Evolutionary conservation across 345 rosid genomes (phyloP).

Genomic region (Gossypium rotundifolium): DNA sequence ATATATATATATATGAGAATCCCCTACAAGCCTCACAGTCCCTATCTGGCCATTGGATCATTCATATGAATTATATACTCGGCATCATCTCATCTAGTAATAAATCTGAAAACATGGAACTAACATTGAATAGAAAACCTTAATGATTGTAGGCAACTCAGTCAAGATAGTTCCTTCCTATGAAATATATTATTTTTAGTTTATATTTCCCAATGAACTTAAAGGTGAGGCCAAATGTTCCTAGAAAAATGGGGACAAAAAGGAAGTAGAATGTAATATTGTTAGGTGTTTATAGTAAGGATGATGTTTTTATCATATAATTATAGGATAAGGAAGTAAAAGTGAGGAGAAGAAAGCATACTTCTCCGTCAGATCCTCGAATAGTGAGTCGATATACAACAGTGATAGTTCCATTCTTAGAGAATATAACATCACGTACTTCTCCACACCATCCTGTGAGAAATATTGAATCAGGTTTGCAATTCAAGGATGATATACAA

Average conservation of each 20-base stretch:
- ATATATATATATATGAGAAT: neutral
- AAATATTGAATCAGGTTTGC: neutral
- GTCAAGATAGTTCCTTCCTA: neutral
- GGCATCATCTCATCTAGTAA: neutral
- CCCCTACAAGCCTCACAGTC: neutral
- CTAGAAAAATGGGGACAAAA: too few species aligned
- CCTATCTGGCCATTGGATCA: neutral
- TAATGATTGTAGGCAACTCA: neutral
- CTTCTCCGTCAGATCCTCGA: slow-evolving; percentile 98
- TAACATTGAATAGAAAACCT: neutral
- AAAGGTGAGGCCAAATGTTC: neutral
- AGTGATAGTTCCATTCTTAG: slow-evolving; percentile 79
- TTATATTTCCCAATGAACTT: neutral
- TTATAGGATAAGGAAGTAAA: neutral
- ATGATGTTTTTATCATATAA: neutral
- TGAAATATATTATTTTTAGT: neutral
- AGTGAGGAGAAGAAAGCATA: slow-evolving; percentile 23
- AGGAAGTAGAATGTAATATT: neutral
- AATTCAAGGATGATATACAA: slow-evolving; percentile 1
- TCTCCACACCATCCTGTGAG: slow-evolving; percentile 95
- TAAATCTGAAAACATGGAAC: neutral
- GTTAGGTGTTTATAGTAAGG: neutral
- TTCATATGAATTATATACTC: neutral
- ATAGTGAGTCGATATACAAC: slow-evolving; percentile 92
- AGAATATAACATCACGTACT: slow-evolving; percentile 87